Conservation (phyloP, 78 protist species). For the Tieghemostelium lacteum region DNA sequence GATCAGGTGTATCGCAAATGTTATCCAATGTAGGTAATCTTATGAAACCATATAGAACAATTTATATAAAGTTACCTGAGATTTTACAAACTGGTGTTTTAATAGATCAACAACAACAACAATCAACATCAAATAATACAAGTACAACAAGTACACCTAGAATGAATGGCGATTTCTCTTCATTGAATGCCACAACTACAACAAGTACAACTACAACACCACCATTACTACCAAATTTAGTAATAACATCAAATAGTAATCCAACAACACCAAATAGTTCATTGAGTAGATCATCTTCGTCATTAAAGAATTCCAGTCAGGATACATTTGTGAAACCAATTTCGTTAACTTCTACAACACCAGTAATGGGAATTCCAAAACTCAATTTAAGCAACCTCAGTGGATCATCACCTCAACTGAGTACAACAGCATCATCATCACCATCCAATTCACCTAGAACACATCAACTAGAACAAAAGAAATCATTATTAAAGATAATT, state of each 20-base stretch:
- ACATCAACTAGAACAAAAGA: conserved; percentile 13
- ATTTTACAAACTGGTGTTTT: conserved; percentile 29
- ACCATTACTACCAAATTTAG: background rate
- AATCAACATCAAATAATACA: background rate
- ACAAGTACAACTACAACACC: background rate
- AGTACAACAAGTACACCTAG: background rate
- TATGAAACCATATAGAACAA: conserved; percentile 29
- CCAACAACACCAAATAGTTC: background rate
- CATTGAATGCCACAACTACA: background rate
- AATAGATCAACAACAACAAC: background rate
- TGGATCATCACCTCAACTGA: conserved; percentile 1
- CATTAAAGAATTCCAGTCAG: too few relatives aligned
- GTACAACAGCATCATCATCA: conserved; percentile 16
- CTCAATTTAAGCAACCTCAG: conserved; percentile 1
- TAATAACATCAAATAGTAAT: background rate
- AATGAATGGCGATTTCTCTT: conserved; percentile 11
- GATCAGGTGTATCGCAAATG: conserved; percentile 47
- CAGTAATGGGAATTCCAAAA: conserved; percentile 36
- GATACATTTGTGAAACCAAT: too few relatives aligned
- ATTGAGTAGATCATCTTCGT: background rate
- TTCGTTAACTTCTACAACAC: background rate
- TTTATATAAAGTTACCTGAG: conserved; percentile 51
- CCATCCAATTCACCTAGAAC: background rate
- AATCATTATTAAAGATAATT: conserved; percentile 36
- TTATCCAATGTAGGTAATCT: conserved; percentile 32